Conservation (phyloP, 2,329 filamentous ascomycete genomes). For the Atkinsonella hypoxylon region DNA sequence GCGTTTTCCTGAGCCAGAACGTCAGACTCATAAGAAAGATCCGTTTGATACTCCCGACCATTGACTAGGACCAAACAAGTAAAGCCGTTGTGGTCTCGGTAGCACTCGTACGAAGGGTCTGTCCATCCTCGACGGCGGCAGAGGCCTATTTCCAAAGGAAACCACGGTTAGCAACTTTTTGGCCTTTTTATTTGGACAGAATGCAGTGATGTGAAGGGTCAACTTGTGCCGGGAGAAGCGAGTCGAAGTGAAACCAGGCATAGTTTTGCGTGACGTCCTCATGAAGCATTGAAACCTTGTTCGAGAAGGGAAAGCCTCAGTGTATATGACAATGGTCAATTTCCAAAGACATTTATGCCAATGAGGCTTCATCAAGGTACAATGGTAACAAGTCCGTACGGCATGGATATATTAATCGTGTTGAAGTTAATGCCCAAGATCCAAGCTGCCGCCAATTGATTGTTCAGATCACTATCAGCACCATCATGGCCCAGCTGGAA, state of each 20-base stretch:
- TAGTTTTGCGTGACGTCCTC: too few relatives aligned
- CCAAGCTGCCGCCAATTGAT: neutral
- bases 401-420: neutral
- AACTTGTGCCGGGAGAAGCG: too few relatives aligned
- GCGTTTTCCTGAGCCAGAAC: constrained; percentile 81
- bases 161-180: neutral
- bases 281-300: too few relatives aligned
- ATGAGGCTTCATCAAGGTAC: constrained; percentile 2
- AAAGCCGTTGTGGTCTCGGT: constrained; percentile 61
- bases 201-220: neutral
- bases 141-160: constrained; percentile 49
- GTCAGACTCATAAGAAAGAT: constrained; percentile 72
- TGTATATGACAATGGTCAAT: too few relatives aligned
- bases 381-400: neutral
- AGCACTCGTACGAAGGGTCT: constrained; percentile 79
- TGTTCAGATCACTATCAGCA: neutral
- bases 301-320: too few relatives aligned
- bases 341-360: neutral
- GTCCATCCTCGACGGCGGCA: constrained; percentile 91
- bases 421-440: neutral
- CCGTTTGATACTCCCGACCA: constrained; percentile 91
- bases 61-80: constrained; percentile 90
- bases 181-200: neutral
- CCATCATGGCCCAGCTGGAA: neutral
- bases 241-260: neutral